phyloP scores from a whole-genome alignment of 1,284 basidiomycete genomes.

The Chondrostereum purpureum region DNA sequence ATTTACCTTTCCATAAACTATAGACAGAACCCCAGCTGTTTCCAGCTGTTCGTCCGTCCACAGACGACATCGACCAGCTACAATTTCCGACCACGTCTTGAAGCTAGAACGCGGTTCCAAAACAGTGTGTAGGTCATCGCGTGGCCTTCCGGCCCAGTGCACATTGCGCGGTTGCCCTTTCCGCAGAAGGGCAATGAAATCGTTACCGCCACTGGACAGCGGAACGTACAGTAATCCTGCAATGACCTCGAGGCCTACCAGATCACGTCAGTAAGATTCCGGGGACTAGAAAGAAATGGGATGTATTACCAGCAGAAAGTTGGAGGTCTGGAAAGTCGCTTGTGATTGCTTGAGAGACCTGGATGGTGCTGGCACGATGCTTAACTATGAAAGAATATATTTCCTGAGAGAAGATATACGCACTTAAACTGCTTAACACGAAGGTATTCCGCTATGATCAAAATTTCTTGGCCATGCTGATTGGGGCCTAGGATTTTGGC shows the following conservation, averaged over 20 bases:
- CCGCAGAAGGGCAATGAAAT: conserved; percentile 81
- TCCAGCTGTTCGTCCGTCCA: conserved; percentile 90
- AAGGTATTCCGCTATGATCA: conserved; percentile 83
- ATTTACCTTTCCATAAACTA: conserved; percentile 74
- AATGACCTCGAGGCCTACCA: conserved; percentile 63
- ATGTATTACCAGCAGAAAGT: conserved; percentile 43
- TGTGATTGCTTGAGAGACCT: conserved; percentile 65
- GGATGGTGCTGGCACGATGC: conserved; percentile 40
- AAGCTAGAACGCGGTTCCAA: conserved; percentile 79
- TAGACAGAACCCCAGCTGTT: conserved; percentile 78
- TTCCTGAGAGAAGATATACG: too few relatives aligned
- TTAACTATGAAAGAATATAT: too few relatives aligned
- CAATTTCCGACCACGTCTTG: conserved; percentile 77
- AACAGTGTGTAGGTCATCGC: conserved; percentile 36
- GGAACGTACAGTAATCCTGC: conserved; percentile 80
- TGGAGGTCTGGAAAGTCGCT: conserved; percentile 74
- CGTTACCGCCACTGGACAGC: conserved; percentile 61
- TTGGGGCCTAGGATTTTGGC: conserved; percentile 82
- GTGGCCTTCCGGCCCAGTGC: conserved; percentile 77
- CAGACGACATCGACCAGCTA: conserved; percentile 63
- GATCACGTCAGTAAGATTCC: conserved; percentile 19
- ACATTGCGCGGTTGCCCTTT: conserved; percentile 71
- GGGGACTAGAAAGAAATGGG: not conserved
- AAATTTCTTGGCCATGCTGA: conserved; percentile 78
- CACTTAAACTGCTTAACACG: conserved; percentile 70